phyloP scores from a whole-genome alignment of 1,139 yeast genomes.

The Lodderomyces elongisporus region DNA sequence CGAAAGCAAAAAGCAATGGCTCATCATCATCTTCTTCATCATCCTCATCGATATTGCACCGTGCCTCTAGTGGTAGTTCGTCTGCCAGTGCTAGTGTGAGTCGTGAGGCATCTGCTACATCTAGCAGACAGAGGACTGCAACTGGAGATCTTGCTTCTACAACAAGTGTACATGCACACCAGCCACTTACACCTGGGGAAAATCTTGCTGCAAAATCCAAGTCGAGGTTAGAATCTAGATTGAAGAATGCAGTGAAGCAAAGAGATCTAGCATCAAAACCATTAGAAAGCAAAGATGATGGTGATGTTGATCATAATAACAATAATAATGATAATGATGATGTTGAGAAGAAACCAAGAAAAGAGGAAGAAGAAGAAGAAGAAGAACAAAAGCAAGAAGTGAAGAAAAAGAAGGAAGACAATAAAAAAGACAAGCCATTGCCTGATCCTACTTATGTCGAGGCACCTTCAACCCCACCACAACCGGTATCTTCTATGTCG shows the following conservation, averaged over 20 bases:
- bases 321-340: not conserved
- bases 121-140: not conserved
- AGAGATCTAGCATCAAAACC: slow-evolving; percentile 10
- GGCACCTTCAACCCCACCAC: slow-evolving; percentile 2
- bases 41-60: too few species aligned
- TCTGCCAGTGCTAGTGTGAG: slow-evolving; percentile 1
- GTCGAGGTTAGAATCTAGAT: slow-evolving; percentile 27
- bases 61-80: not conserved
- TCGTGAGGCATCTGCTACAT: slow-evolving; percentile 1
- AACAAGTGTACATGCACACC: not conserved
- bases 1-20: slow-evolving; percentile 11
- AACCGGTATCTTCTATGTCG: slow-evolving; percentile 4
- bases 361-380: slow-evolving; percentile 4
- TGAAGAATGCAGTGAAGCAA: slow-evolving; percentile 25
- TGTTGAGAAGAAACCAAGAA: not conserved
- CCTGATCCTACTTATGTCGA: too few species aligned
- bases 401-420: not conserved
- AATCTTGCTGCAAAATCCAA: slow-evolving; percentile 18
- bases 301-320: not conserved
- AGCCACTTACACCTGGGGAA: slow-evolving; percentile 3
- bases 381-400: slow-evolving; percentile 1
- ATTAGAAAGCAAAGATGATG: not conserved
- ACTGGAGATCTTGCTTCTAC: not conserved
- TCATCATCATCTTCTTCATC: not conserved
- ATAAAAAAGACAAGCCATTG: not conserved